phyloP scores from a whole-genome alignment of 1,284 basidiomycete genomes.

The Mycena sp. region DNA sequence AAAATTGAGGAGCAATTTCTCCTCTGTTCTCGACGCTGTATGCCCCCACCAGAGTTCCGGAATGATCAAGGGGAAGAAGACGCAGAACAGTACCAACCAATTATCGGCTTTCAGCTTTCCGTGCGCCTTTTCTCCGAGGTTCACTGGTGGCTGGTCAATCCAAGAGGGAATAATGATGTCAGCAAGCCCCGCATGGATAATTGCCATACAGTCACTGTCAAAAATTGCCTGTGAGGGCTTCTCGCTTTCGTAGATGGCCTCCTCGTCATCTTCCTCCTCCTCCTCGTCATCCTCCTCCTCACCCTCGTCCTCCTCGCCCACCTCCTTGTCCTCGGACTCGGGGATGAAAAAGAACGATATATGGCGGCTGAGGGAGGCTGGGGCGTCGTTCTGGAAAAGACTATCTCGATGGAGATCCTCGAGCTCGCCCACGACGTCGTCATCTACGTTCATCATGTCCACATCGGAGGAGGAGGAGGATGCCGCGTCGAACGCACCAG shows the following conservation, averaged over 20 bases:
- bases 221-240: not conserved
- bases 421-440: constrained; percentile 16
- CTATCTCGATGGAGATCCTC: constrained; percentile 23
- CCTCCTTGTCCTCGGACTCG: not conserved
- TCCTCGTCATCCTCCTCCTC: not conserved
- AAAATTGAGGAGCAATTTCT: constrained; percentile 11
- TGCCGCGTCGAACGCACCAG: constrained; percentile 11
- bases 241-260: not conserved
- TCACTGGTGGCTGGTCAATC: constrained; percentile 20
- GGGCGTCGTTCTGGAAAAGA: not conserved
- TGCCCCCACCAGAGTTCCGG: constrained; percentile 9
- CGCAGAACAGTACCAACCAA: constrained; percentile 15
- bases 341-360: constrained; percentile 4
- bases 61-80: constrained; percentile 21
- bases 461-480: constrained; percentile 23
- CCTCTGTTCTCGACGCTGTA: not conserved
- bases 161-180: constrained; percentile 12
- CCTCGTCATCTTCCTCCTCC: not conserved
- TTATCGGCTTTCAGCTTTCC: constrained; percentile 29
- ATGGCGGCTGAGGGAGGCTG: constrained; percentile 1
- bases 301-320: not conserved
- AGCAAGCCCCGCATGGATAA: constrained; percentile 12
- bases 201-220: not conserved
- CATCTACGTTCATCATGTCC: constrained; percentile 22
- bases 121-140: constrained; percentile 25